Evolutionary conservation across 768 basidiomycete genomes (phyloP), one percentile per base, ranked within the genome.

Genomic region (Boletus sp.): DNA sequence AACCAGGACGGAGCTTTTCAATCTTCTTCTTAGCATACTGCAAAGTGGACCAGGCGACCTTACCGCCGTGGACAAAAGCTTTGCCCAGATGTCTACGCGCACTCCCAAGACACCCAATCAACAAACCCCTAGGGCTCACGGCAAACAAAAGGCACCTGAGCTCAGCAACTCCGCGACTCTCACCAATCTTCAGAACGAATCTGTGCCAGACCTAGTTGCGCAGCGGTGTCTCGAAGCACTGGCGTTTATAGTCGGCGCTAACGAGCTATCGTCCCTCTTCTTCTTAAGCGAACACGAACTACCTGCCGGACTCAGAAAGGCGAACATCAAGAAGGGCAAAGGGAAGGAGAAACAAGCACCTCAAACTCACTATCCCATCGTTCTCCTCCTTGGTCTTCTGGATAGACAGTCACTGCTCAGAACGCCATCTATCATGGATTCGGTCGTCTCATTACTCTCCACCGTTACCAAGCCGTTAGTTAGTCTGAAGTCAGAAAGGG

Each of bases 271-370:
- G 1, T 88, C 94, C 1, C 72, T 92, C 17, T 98, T 95, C 80
- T 98, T 99, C 83, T 78, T 99, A 55, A 90, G 87, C 1, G 97
- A 99, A 70, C 93, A 98, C 60, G 97, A 99, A 60, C 76, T 93
- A 33, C 87, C 89, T 7, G 79, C 78, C n/a, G 87, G 88, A 42
- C 78, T 95, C 15, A 83, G 84, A 58, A 82, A 84, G 60, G 70
- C 77, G 13, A 72, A 79, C 7, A 81, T 82, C 19, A 91, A 88
- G 72, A 97, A 97, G 71, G 94, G 93, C 9, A 98, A 97, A 72
- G 95, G 93, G 21, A 98, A 97, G 70, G 95, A 98, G 67, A 93
- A 89, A 64, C 87, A 86, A 61, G 74, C 75, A 3, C 77, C 88
- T 0, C 88, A 90, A 64, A 87, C 87, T 0, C 88, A 95, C 61